phyloP scores from a whole-genome alignment of 495 filamentous ascomycete genomes.

The Trichocladium antarcticum region DNA sequence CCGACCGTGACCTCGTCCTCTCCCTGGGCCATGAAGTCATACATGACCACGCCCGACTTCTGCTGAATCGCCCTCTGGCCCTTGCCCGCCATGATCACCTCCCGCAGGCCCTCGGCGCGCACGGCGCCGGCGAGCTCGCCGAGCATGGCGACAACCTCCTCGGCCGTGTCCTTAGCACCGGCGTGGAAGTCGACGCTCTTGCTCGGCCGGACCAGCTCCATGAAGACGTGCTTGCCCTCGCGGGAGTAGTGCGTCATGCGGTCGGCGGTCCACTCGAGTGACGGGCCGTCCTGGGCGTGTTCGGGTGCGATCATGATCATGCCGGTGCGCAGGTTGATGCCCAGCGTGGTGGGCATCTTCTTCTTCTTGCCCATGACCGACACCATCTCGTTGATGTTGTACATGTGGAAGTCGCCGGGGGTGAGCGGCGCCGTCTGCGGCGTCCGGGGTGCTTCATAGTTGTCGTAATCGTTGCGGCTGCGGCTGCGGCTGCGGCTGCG shows the following conservation, averaged over 20 bases:
- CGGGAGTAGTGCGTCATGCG: slow-evolving; percentile 91
- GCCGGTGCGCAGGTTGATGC: slow-evolving; percentile 76
- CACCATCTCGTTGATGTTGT: slow-evolving; percentile 94
- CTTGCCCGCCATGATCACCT: slow-evolving; percentile 71
- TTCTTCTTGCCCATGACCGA: slow-evolving; percentile 90
- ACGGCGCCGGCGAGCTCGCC: slow-evolving; percentile 82
- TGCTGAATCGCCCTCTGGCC: slow-evolving; percentile 39
- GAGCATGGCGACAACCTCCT: slow-evolving; percentile 78
- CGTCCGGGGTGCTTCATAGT: slow-evolving; percentile 20
- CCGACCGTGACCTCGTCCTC: slow-evolving; percentile 93
- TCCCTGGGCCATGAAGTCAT: slow-evolving; percentile 93
- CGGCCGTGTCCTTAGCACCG: slow-evolving; percentile 90
- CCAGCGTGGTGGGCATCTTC: slow-evolving; percentile 92
- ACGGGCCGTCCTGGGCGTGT: slow-evolving; percentile 60
- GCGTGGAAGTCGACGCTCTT: slow-evolving; percentile 95
- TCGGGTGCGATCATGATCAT: slow-evolving; percentile 88
- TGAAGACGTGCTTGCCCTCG: slow-evolving; percentile 95
- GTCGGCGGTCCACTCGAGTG: slow-evolving; percentile 87
- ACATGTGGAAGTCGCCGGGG: slow-evolving; percentile 77
- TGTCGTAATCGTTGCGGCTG: no score
- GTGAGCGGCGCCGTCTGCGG: slow-evolving; percentile 35
- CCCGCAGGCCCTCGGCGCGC: slow-evolving; percentile 70
- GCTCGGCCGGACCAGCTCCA: slow-evolving; percentile 81
- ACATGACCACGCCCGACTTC: slow-evolving; percentile 77
- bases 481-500: no score